These are phyloP conservation scores for Termitomyces sp. DNA, from an alignment of 768 basidiomycete genomes.

Conservation along the genomic window DNA sequence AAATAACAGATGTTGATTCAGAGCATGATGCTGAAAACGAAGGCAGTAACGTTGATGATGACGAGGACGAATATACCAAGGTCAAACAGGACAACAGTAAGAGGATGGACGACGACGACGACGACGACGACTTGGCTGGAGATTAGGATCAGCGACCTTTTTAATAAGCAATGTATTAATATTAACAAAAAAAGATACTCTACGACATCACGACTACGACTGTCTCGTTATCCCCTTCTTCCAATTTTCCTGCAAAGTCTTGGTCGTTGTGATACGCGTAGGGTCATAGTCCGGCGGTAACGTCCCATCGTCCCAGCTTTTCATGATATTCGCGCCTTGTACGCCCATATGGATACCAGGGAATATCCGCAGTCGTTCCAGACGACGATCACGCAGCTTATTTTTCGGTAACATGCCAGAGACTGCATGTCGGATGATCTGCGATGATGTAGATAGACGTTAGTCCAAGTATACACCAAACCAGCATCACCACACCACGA, in stretches of 20 bases:
- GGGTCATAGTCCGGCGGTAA: slow-evolving; percentile 46
- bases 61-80: not conserved
- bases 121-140: not conserved
- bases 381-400: slow-evolving; percentile 81
- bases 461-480: no score
- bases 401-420: slow-evolving; percentile 99
- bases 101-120: not conserved
- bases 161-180: not conserved
- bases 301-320: slow-evolving; percentile 81
- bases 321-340: slow-evolving; percentile 69
- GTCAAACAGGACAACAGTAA: slow-evolving; percentile 7
- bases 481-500: no score
- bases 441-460: slow-evolving; percentile 1
- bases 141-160: not conserved
- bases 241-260: slow-evolving; percentile 29
- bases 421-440: slow-evolving; percentile 96
- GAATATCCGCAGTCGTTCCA: slow-evolving; percentile 88
- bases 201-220: slow-evolving; percentile 11
- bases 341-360: slow-evolving; percentile 74
- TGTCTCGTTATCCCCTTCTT: slow-evolving; percentile 11
- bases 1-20: not conserved
- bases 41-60: no score
- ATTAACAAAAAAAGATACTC: slow-evolving; percentile 4
- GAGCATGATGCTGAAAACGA: not conserved
- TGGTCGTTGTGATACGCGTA: slow-evolving; percentile 31